Conservation (phyloP, 306 rosid genomes). For the Chamaecrista fasciculata region DNA sequence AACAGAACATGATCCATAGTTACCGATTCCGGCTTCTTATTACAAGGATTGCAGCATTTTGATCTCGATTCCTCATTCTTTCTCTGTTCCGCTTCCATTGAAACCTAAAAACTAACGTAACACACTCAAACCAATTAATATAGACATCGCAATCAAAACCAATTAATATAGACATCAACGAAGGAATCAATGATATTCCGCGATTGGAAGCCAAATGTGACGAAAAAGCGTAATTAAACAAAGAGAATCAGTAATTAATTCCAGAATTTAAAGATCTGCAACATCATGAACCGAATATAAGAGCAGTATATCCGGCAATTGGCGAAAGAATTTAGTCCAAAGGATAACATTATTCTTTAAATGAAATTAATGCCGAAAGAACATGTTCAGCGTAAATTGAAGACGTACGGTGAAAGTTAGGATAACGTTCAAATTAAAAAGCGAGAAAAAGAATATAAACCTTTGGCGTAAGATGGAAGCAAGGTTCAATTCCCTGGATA, state of each 20-base stretch:
- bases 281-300: background rate
- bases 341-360: too few relatives aligned
- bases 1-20: slow-evolving; percentile 62
- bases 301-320: background rate
- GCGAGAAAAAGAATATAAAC: background rate
- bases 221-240: background rate
- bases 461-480: background rate
- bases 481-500: background rate
- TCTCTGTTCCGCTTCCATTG: slow-evolving; percentile 15
- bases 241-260: background rate
- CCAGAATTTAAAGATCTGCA: background rate
- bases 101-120: background rate
- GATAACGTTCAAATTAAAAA: background rate
- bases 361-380: background rate
- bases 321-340: background rate
- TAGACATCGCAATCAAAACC: background rate
- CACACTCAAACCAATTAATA: background rate
- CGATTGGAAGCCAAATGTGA: background rate
- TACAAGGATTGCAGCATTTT: slow-evolving; percentile 44
- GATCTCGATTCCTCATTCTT: slow-evolving; percentile 10
- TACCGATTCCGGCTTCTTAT: slow-evolving; percentile 47
- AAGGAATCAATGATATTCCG: background rate
- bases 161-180: too few relatives aligned
- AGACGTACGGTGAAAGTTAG: background rate
- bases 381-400: background rate